phyloP scores from a whole-genome alignment of 2,329 filamentous ascomycete species.

The Rhinocladiella similis region DNA sequence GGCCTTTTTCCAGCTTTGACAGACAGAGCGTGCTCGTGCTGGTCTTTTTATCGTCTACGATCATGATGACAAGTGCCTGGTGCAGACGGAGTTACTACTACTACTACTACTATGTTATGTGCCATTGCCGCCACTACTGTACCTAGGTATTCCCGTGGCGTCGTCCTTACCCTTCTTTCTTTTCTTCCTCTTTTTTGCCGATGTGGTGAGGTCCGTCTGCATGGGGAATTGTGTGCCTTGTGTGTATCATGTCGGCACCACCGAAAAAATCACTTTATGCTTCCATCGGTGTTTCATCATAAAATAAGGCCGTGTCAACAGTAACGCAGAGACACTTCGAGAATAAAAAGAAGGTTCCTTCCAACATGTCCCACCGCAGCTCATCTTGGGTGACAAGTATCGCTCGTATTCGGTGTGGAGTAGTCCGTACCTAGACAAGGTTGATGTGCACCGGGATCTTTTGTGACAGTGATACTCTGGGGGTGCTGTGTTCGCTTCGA shows the following conservation, averaged over 20 bases:
- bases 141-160: not conserved
- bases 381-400: not conserved
- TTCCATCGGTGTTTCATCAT: not conserved
- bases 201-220: not conserved
- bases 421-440: too few species aligned
- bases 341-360: not conserved
- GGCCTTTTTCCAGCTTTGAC: not conserved
- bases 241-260: conserved; percentile 1
- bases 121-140: not conserved
- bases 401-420: too few species aligned
- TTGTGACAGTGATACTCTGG: too few species aligned
- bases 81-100: conserved; percentile 16
- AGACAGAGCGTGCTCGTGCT: not conserved
- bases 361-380: not conserved
- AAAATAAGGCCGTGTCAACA: conserved; percentile 17
- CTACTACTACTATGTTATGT: conserved; percentile 3
- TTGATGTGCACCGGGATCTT: too few species aligned
- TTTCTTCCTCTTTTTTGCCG: not conserved
- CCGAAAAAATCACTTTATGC: not conserved
- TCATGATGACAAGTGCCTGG: conserved; percentile 14
- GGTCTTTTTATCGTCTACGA: conserved; percentile 10
- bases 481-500: too few species aligned
- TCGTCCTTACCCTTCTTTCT: not conserved
- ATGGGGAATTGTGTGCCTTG: not conserved
- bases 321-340: conserved; percentile 6